Conservation (phyloP, 805 yeast genomes). For the Starmera amethionina region DNA sequence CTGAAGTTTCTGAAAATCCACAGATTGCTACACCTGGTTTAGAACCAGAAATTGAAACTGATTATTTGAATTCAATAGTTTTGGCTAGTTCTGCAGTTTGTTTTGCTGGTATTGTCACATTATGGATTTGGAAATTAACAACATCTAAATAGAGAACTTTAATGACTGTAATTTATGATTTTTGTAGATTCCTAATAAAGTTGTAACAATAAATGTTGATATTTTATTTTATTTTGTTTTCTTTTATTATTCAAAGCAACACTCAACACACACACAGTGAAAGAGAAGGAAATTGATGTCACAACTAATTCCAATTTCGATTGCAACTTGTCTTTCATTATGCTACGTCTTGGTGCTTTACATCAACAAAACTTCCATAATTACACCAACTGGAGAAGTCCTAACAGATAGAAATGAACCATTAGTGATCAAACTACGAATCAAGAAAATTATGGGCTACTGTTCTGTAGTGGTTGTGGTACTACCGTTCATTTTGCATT, state of each 20-base stretch:
- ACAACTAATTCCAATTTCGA: slow-evolving; percentile 1
- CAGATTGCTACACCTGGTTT: slow-evolving; percentile 68
- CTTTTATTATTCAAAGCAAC: too few species aligned
- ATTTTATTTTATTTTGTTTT: too few species aligned
- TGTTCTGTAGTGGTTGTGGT: not conserved
- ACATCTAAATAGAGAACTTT: not conserved
- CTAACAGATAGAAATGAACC: slow-evolving; percentile 30
- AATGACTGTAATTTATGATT: too few species aligned
- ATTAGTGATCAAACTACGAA: slow-evolving; percentile 29
- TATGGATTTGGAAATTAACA: slow-evolving; percentile 50
- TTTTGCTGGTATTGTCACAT: slow-evolving; percentile 49
- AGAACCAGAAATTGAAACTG: slow-evolving; percentile 51
- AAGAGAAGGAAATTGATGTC: too few species aligned
- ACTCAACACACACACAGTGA: too few species aligned
- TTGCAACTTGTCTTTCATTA: slow-evolving; percentile 27
- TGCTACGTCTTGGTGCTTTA: slow-evolving; percentile 38
- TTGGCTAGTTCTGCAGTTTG: slow-evolving; percentile 65
- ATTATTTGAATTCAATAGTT: slow-evolving; percentile 38
- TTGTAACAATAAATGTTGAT: too few species aligned
- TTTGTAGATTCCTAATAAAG: too few species aligned
- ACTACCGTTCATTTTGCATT: not conserved
- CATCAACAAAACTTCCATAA: slow-evolving; percentile 11
- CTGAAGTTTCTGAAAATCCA: slow-evolving; percentile 81
- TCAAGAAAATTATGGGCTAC: slow-evolving; percentile 25
- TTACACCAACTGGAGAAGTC: slow-evolving; percentile 10